phyloP scores from a whole-genome alignment of 257 asterid genomes.

The Verbena officinalis region DNA sequence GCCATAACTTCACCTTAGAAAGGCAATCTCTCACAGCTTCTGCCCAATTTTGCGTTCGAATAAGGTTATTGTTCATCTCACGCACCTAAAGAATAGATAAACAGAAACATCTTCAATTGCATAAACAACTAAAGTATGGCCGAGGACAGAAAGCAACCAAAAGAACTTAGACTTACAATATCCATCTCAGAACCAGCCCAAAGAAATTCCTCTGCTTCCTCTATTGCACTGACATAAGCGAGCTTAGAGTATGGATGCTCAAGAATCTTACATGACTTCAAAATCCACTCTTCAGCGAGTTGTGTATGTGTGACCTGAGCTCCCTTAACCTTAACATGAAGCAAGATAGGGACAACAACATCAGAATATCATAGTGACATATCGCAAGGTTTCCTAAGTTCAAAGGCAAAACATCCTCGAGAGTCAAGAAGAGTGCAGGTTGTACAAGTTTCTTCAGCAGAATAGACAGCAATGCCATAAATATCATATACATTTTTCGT shows the following conservation, averaged over 20 bases:
- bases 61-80: constrained; percentile 61
- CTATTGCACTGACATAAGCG: constrained; percentile 61
- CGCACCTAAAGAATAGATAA: constrained; percentile 59
- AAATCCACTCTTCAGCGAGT: constrained; percentile 89
- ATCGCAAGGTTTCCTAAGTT: constrained; percentile 5
- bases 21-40: constrained; percentile 60
- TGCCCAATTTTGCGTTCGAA: constrained; percentile 74
- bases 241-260: constrained; percentile 62
- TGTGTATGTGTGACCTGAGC: constrained; percentile 54
- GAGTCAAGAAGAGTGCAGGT: not conserved
- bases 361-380: constrained; percentile 6
- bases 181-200: constrained; percentile 99
- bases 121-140: constrained; percentile 8
- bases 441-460: constrained; percentile 25
- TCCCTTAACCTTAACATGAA: constrained; percentile 67
- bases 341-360: constrained; percentile 18
- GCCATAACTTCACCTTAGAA: constrained; percentile 66
- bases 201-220: constrained; percentile 85
- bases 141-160: constrained; percentile 17
- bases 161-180: constrained; percentile 53
- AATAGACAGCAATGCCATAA: constrained; percentile 9
- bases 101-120: constrained; percentile 30
- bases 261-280: constrained; percentile 59
- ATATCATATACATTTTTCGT: constrained; percentile 17
- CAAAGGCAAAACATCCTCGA: constrained; percentile 19